These are phyloP conservation scores for Hura crepitans DNA, from an alignment of 441 rosid genomes.

Conservation along the genomic window DNA sequence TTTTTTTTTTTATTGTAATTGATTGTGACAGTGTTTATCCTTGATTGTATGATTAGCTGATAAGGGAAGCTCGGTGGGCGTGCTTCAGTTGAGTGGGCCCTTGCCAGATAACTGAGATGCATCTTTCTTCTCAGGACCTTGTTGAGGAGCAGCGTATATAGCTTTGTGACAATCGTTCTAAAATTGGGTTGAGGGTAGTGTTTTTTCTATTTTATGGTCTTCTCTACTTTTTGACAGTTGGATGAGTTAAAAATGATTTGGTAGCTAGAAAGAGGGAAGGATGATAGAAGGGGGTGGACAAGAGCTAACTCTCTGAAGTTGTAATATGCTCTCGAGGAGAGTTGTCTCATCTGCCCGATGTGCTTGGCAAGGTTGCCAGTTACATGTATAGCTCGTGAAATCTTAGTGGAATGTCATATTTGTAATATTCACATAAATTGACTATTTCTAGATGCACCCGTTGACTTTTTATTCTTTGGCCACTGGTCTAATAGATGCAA, in stretches of 20 bases:
- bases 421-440: background rate
- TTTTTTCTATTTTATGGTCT: too few species aligned
- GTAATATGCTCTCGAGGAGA: too few species aligned
- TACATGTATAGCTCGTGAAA: background rate
- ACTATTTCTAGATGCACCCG: background rate
- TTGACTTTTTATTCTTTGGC: background rate
- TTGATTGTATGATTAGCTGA: background rate
- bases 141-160: background rate
- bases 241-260: too few species aligned
- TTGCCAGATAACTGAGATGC: too few species aligned
- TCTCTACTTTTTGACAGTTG: too few species aligned
- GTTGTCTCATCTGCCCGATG: background rate
- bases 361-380: background rate
- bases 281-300: too few species aligned
- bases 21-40: background rate
- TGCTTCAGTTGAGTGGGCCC: too few species aligned
- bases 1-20: too few species aligned
- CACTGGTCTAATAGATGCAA: conserved; percentile 4
- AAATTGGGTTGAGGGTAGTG: background rate
- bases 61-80: background rate
- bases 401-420: background rate
- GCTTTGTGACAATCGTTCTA: background rate
- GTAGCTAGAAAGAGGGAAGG: too few species aligned
- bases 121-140: too few species aligned
- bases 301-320: too few species aligned